Evolutionary conservation across 2,329 filamentous ascomycete species (phyloP), one percentile per base, ranked within the genome.

Genomic region (Ustilaginoidea virens): DNA sequence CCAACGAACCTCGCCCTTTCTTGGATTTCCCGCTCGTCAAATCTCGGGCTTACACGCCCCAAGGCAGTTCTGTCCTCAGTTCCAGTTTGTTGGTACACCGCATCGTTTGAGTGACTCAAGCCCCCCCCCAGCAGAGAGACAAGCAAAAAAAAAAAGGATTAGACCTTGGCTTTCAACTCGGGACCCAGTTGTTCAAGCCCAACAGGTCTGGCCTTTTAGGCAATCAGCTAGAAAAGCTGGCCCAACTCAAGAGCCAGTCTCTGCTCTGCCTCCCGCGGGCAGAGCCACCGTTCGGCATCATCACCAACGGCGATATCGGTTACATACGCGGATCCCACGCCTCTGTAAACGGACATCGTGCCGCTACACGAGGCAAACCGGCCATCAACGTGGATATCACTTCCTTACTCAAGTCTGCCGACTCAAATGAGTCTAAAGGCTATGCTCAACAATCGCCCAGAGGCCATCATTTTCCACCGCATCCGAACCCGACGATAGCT

Each of bases 321-420:
- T 37, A 44, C 31, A 38, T 42, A 31, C 41, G 43, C 33, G 46
- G 41, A 38, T 32, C 44, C 29, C 40, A 44, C 29, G 41, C 44
- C 29, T 40, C 47, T 43, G 40, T 38, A 30, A 40, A 43, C 45
- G 37, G 40, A 33, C 36, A 41, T 32, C 34, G 42, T 36, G 34
- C 35, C 37, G 39, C 38, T 35, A 41, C 36, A 38, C 39, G 40
- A 33, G 41, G 40, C 33, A 35, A 35, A 30, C 32, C 39, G 49
- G 66, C 66, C 69, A 71, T 63, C 73, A 86, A 66, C 70, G 77
- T 93, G 85, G 85, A 93, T 86, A 92, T 93, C 79, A 74, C 80
- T 58, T 76, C 79, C 42, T 71, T 93, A 42, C 70, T 93, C 57
- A 81, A 86, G 67, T 69, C 66, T 51, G 61, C 73, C 51, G 74